Conservation (phyloP, 2,329 filamentous ascomycete genomes). For the Neonectria sp. region DNA sequence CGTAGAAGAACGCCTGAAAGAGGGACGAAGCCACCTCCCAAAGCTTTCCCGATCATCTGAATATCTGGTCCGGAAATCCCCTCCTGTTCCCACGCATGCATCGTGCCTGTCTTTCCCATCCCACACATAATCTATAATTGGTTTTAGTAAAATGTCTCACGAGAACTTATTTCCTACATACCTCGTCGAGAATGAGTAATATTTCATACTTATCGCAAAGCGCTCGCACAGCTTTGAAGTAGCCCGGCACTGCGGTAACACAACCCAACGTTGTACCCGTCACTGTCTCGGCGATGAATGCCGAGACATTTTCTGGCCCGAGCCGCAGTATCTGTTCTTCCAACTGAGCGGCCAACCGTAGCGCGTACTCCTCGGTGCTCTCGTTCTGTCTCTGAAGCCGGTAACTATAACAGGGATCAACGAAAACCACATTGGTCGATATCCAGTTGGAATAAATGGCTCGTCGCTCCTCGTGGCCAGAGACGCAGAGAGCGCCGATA, state of each 20-base stretch:
- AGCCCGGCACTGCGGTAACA: conserved; percentile 75
- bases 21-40: conserved; percentile 36
- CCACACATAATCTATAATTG: conserved; percentile 43
- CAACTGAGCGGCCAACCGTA: conserved; percentile 19
- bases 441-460: conserved; percentile 34
- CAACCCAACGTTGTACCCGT: conserved; percentile 67
- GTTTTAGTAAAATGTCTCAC: background rate
- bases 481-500: conserved; percentile 60
- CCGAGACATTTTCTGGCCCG: conserved; percentile 26
- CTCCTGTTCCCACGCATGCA: conserved; percentile 44
- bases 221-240: conserved; percentile 76
- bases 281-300: conserved; percentile 33
- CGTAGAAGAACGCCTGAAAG: conserved; percentile 31
- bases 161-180: background rate
- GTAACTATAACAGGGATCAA: conserved; percentile 25
- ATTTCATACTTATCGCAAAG: conserved; percentile 80
- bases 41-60: conserved; percentile 36
- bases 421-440: conserved; percentile 25
- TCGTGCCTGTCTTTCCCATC: conserved; percentile 39
- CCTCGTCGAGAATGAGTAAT: conserved; percentile 76
- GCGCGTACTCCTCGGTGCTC: conserved; percentile 5
- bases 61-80: conserved; percentile 36
- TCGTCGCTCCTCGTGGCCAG: conserved; percentile 38
- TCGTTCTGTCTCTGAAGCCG: conserved; percentile 9
- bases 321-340: conserved; percentile 25